Evolutionary conservation across 129 eudicot species (phyloP).

Genomic region (Saposhnikovia divaricata): DNA sequence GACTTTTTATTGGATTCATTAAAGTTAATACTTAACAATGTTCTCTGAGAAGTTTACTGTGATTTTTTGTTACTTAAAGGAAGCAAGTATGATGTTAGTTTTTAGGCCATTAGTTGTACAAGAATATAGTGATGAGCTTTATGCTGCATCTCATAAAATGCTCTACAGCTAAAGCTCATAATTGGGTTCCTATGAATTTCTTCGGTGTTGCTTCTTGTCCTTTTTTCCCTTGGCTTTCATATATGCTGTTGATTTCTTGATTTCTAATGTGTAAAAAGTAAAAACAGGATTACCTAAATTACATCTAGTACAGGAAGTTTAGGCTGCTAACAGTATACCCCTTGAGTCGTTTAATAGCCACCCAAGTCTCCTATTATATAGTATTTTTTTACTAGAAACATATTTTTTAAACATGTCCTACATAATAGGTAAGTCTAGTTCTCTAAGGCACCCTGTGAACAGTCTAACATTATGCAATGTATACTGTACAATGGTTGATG

Average conservation of each 20-base stretch:
- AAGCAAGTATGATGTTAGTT: neutral
- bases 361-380: neutral
- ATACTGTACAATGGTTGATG: neutral
- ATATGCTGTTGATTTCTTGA: neutral
- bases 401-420: neutral
- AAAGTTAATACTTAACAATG: neutral
- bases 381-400: neutral
- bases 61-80: neutral
- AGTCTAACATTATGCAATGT: neutral
- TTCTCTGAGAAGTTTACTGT: neutral
- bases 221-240: neutral
- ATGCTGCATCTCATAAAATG: neutral
- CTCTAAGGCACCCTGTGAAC: neutral
- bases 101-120: neutral
- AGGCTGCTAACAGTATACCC: neutral
- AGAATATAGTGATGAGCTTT: too few species aligned
- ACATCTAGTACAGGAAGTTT: neutral
- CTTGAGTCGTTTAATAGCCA: neutral
- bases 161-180: neutral
- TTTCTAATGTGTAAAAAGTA: neutral
- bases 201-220: too few species aligned
- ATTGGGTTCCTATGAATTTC: too few species aligned
- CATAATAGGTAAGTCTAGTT: neutral
- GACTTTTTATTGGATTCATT: neutral
- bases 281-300: neutral